These are phyloP conservation scores for Epicoccum nigrum DNA, from an alignment of 2,329 filamentous ascomycete genomes.

Conservation along the genomic window DNA sequence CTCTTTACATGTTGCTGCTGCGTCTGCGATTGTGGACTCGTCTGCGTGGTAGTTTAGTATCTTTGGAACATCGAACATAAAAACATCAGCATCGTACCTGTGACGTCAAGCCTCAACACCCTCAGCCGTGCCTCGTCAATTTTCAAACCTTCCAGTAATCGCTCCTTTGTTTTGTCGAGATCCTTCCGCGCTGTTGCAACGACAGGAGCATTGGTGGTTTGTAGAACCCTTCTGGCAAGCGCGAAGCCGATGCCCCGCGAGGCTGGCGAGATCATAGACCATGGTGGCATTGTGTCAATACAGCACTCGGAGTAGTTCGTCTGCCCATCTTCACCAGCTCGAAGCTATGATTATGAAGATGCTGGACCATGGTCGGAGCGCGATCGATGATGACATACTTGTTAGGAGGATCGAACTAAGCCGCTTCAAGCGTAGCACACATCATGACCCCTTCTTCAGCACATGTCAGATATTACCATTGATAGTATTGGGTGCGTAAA, in stretches of 20 bases:
- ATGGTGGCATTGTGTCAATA: slow-evolving; percentile 49
- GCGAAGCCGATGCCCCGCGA: slow-evolving; percentile 69
- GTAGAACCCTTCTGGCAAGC: slow-evolving; percentile 63
- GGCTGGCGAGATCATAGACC: slow-evolving; percentile 62
- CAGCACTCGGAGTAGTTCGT: neutral
- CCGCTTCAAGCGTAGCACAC: neutral
- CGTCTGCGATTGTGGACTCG: slow-evolving; percentile 65
- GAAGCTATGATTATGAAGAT: neutral
- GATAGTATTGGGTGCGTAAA: neutral
- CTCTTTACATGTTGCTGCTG: slow-evolving; percentile 60
- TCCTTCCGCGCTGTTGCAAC: slow-evolving; percentile 66
- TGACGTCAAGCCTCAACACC: slow-evolving; percentile 62
- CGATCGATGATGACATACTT: slow-evolving; percentile 44
- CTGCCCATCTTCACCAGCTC: slow-evolving; percentile 13
- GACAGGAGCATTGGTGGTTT: slow-evolving; percentile 63
- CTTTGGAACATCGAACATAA: too few relatives aligned
- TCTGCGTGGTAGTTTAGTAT: slow-evolving; percentile 49
- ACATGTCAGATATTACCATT: neutral
- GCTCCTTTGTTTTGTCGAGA: slow-evolving; percentile 55
- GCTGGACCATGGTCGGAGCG: slow-evolving; percentile 17
- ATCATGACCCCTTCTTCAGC: too few relatives aligned
- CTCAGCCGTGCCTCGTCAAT: slow-evolving; percentile 56
- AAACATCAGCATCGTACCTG: slow-evolving; percentile 58
- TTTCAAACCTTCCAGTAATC: slow-evolving; percentile 58
- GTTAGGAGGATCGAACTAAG: slow-evolving; percentile 29